Base-by-base conservation (phyloP, 176 grass and related monocot genomes). In the Avena insularis region DNA sequence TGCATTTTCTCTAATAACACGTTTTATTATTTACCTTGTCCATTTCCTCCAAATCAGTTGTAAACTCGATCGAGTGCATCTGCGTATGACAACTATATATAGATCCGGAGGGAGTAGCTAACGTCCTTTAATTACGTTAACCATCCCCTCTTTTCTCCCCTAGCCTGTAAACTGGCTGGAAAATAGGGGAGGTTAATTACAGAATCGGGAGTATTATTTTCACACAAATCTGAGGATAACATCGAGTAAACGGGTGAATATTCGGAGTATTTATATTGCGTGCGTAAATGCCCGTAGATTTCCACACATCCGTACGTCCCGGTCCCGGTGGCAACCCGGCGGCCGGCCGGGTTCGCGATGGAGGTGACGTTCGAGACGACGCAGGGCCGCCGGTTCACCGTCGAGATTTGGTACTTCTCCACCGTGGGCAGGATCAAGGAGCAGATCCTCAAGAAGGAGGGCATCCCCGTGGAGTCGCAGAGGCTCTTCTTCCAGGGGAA, bases 291-390 rank as follows among this genome's bases (percentile, higher is more conserved):
- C 66, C 6, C 33, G 7, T 69, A 69, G 33, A 69, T 69, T 60
- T 60, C 3, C 55, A 79, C 55, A 23, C 19, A 43, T 3, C 76
- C 35, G 40, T 27, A 12, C 9, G 29, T 35, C 33, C 33, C 33
- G 33, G 33, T 12, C 2, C 6, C 4, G 14, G 4, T 6, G 11
- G 36, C 9, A 77, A 6, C 55, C 55, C 55, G 55, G 40, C 55
- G 55, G 40, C 40, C 40, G 40, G 38, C 38, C 4, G 38, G 51
- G 51, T 54, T 5, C 35, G 67, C 2, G 23, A 77, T 77, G 74
- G 74, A 77, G 15, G 74, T 77, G 74, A 55, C 49, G 50, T 33
- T 77, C 74, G 74, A 77, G 74, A 77, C 74, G 50, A 77, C 74
- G 50, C 27, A 20, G 74, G 49, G 74, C 0, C 74, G 50, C 27